These are phyloP conservation scores for Fraxinus nigra DNA, from an alignment of 305 asterid species.

Conservation along the genomic window DNA sequence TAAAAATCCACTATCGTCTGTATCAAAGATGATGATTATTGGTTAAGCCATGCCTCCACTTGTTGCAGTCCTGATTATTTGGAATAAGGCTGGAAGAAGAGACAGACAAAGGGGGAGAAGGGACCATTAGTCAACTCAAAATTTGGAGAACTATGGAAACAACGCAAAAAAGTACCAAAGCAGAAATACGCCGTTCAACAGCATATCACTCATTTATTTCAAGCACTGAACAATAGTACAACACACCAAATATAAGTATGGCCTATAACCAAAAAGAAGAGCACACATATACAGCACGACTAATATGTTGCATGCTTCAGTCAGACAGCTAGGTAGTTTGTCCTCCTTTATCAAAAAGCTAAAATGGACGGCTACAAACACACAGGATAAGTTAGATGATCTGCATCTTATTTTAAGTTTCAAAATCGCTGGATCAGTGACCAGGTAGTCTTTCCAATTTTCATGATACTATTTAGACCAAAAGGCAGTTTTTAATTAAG, in stretches of 20 bases:
- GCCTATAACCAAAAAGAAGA: background rate
- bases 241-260: background rate
- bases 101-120: background rate
- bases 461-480: background rate
- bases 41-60: conserved; percentile 72
- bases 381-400: background rate
- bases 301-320: background rate
- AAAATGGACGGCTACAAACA: background rate
- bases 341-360: background rate
- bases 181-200: background rate
- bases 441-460: background rate
- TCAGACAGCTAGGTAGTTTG: background rate
- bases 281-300: background rate
- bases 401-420: background rate
- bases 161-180: background rate
- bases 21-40: background rate
- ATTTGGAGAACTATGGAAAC: background rate
- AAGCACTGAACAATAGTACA: background rate
- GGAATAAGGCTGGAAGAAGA: conserved; percentile 59
- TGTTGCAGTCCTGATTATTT: conserved; percentile 83
- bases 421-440: background rate
- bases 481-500: background rate
- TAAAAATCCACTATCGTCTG: background rate
- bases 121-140: background rate
- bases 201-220: background rate